Evolutionary conservation across 306 rosid genomes (phyloP), one percentile per base, ranked within the genome.

Genomic region (Castanospermum australe): DNA sequence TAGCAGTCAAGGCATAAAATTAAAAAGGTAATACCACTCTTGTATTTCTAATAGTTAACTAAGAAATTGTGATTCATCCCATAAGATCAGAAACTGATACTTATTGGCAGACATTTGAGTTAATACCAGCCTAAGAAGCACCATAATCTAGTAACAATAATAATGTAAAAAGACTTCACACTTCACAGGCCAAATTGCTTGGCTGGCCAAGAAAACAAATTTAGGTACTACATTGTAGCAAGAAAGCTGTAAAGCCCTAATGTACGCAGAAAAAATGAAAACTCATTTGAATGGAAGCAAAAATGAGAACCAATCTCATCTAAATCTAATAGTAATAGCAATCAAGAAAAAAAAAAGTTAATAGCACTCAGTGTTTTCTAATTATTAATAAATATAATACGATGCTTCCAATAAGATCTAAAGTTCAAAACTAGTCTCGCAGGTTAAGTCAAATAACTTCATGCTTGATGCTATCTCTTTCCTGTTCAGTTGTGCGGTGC

Each of bases 381-480:
- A 42, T 12, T 57, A 38, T 55, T 45, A 77, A 52, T 22, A 0
- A 78, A 30, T 56, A 76, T 42, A 47, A 25, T 21, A 17, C 18
- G 68, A 52, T 63, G 14, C 60, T 67, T 50, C 15, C 13, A 67
- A 35, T 42, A 41, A 56, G 51, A 41, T 75, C n/a, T n/a, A n/a
- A n/a, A n/a, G n/a, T n/a, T n/a, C 63, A 87, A 76, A 71, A 61
- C 75, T 12, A 70, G 80, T 42, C 57, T 77, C 54, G 51, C 42
- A 59, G 63, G 24, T 68, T 30, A 48, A 63, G 62, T 51, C 28
- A 21, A 24, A 74, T 8, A 42, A 95, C 99, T 89, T 95, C 97
- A 56, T 93, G 94, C 79, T 95, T 98, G 77, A 95, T 95, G 92
- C 89, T 89, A 73, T 95, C 99, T 88, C 98, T 91, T 84, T 95